Conservation (phyloP, 257 asterid genomes). For the Nicotiana knightiana region DNA sequence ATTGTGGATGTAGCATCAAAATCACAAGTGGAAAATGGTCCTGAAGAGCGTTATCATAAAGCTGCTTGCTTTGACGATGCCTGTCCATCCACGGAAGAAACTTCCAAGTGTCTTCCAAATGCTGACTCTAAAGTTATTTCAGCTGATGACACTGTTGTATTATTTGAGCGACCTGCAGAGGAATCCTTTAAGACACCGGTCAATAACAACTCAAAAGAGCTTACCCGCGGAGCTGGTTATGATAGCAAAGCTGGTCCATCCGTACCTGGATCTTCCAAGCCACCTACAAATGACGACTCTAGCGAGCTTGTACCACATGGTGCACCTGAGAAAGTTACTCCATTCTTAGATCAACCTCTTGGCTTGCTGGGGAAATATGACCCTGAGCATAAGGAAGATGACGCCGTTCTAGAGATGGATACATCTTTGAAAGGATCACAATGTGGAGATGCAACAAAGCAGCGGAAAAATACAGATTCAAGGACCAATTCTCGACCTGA, state of each 20-base stretch:
- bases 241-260: neutral
- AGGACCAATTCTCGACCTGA: neutral
- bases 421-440: neutral
- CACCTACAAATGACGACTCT: neutral
- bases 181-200: neutral
- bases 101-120: neutral
- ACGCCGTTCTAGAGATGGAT: neutral
- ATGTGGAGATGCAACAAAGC: conserved; percentile 3
- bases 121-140: neutral
- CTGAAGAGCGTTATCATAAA: neutral
- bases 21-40: neutral
- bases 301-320: conserved; percentile 7
- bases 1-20: neutral
- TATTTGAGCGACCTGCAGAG: neutral
- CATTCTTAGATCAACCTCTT: neutral
- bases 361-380: neutral
- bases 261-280: neutral
- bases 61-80: neutral
- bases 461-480: conserved; percentile 8
- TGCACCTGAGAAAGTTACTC: conserved; percentile 1
- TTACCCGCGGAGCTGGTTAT: neutral
- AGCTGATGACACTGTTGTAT: neutral
- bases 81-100: neutral
- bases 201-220: neutral
- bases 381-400: neutral